Conservation (phyloP, 2,329 filamentous ascomycete species). For the Alternaria novae-zelandiae region DNA sequence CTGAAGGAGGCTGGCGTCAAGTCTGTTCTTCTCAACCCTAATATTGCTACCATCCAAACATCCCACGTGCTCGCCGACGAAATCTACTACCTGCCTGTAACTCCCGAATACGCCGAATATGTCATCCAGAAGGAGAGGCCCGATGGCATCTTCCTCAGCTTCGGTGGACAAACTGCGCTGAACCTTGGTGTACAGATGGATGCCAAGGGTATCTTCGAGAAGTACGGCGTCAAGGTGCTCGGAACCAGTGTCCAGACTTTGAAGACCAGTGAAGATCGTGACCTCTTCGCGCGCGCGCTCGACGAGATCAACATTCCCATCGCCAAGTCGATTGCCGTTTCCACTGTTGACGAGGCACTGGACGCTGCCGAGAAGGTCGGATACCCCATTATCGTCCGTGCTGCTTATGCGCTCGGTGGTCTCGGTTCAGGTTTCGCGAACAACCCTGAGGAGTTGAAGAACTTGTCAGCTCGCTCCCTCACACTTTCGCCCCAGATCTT, state of each 20-base stretch:
- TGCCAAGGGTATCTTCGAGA: conserved; percentile 91
- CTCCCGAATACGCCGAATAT: conserved; percentile 95
- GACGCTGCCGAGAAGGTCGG: conserved; percentile 85
- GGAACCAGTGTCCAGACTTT: conserved; percentile 94
- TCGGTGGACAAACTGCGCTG: conserved; percentile 95
- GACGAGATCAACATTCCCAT: conserved; percentile 98
- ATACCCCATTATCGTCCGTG: conserved; percentile 97
- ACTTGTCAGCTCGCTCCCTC: conserved; percentile 89
- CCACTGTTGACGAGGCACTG: conserved; percentile 89
- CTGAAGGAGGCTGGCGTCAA: conserved; percentile 92
- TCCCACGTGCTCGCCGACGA: conserved; percentile 95
- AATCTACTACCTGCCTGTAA: conserved; percentile 97
- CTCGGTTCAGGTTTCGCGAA: conserved; percentile 95
- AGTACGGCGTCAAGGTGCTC: conserved; percentile 93
- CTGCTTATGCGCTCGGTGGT: conserved; percentile 94
- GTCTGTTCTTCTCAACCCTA: conserved; percentile 95
- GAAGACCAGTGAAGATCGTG: conserved; percentile 93
- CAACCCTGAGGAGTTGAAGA: conserved; percentile 90
- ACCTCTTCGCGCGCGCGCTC: conserved; percentile 92
- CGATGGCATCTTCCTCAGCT: conserved; percentile 96
- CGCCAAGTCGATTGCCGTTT: conserved; percentile 91
- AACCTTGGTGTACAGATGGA: conserved; percentile 98
- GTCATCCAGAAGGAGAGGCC: conserved; percentile 96
- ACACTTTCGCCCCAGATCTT: conserved; percentile 95
- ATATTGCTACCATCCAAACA: conserved; percentile 98